Evolutionary conservation across 2,329 filamentous ascomycete genomes (phyloP), one percentile per base, ranked within the genome.

Genomic region (Mariannaea elegans): DNA sequence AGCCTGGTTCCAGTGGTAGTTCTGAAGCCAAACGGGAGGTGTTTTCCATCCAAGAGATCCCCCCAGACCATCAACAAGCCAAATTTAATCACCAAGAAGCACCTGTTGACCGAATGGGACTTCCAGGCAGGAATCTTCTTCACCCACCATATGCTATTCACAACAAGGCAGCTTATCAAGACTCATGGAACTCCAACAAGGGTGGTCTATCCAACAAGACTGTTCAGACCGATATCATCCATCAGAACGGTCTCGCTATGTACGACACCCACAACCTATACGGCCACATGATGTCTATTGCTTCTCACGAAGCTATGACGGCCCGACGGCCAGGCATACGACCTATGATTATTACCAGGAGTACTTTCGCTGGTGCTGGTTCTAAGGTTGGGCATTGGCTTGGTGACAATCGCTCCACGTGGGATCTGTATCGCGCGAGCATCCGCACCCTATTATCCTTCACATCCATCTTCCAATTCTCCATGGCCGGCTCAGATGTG

Each of bases 251-350:
- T 0, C 70, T 68, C 4, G 44, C 61, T 6, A 65, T 70, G 47
- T 68, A 68, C 9, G 91, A 94, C 66, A 90, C 87, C 0, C 91
- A 94, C 73, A 93, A 93, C 66, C 75, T 93, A 1, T 93, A 91
- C 72, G 91, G 91, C 1, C 84, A 85, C 7, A 88, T 92, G 87
- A 94, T 93, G 90, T 90, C 88, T 1, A 81, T 16, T 78, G 85
- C 4, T 8, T 90, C 89, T 0, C 83, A 86, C 51, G 75, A 82
- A 12, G 87, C 91, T 2, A 91, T 94, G 90, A 74, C 87, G 7
- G 75, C 79, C 12, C 85, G 90, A 8, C 84, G 90, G 0, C 90
- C 91, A 0, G 73, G 74, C 1, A 76, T 87, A 5, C 85, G 91
- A 0, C 90, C 91, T 1, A 73, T 94, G 59, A 80, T 94, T 46